Conservation (phyloP, 192 early-diverging fungal species). For the Umbelopsis sp. region DNA sequence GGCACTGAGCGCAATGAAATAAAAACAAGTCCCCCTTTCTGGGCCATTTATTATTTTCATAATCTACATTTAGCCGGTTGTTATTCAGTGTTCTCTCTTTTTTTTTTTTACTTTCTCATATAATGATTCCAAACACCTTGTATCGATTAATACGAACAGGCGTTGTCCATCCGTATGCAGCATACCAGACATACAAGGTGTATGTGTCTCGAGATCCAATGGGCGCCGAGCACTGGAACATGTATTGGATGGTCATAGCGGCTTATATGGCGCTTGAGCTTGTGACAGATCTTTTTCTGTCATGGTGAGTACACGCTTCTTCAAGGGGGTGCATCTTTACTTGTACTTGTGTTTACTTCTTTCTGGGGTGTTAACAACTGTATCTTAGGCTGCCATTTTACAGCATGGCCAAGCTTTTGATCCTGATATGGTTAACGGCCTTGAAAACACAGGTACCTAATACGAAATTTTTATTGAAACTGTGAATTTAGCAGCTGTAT, state of each 20-base stretch:
- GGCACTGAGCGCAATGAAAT: neutral
- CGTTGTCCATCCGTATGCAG: constrained; percentile 10
- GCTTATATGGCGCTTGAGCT: constrained; percentile 15
- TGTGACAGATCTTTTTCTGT: neutral
- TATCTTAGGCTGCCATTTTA: constrained; percentile 8
- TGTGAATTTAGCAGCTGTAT: neutral
- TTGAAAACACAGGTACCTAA: neutral
- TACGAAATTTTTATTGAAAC: neutral
- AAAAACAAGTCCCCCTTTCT: neutral
- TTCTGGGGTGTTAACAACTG: neutral
- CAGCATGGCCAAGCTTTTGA: neutral
- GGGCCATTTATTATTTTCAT: constrained; percentile 12
- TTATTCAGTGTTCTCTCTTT: neutral
- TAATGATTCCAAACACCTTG: neutral
- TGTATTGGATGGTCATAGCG: constrained; percentile 19
- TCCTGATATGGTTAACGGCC: constrained; percentile 7
- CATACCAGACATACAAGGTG: constrained; percentile 6
- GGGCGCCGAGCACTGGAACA: neutral
- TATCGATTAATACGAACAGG: constrained; percentile 11
- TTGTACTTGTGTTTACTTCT: neutral
- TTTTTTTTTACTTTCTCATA: neutral
- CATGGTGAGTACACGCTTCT: neutral
- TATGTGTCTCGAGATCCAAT: neutral
- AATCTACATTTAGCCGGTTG: neutral
- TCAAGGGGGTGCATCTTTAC: too few species aligned